Conservation (phyloP, 371 early-diverging fungal genomes). For the Dinochytrium kinnereticum region DNA sequence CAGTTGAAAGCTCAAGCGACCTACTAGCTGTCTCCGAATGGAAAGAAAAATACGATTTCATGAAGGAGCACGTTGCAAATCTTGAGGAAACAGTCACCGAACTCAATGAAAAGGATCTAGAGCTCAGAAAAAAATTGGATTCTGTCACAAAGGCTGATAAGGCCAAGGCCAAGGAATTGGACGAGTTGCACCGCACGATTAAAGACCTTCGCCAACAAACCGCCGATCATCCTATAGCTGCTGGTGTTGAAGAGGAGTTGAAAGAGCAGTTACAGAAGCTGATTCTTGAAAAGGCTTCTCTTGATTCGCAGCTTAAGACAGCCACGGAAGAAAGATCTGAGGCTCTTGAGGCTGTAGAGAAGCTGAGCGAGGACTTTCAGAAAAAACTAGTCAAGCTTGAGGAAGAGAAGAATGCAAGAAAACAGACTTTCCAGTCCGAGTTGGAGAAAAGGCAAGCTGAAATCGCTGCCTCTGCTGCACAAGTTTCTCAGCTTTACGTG, state of each 20-base stretch:
- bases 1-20: neutral
- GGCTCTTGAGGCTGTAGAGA: neutral
- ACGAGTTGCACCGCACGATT: neutral
- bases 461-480: neutral
- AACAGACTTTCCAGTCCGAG: neutral
- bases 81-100: neutral
- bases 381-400: neutral
- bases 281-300: neutral
- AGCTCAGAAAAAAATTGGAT: conserved; percentile 1
- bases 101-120: neutral
- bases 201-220: neutral
- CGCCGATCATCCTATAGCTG: neutral
- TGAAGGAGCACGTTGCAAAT: neutral
- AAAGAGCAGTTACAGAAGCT: neutral
- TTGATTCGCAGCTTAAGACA: neutral
- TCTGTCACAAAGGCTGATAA: neutral
- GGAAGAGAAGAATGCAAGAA: neutral
- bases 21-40: conserved; percentile 10
- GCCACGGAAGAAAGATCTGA: neutral
- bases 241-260: neutral
- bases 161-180: neutral
- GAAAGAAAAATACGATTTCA: neutral
- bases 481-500: neutral
- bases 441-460: neutral
- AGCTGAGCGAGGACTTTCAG: neutral